Base-by-base conservation (phyloP, 1,284 basidiomycete genomes). In the Cryptococcus jaspeensis region DNA sequence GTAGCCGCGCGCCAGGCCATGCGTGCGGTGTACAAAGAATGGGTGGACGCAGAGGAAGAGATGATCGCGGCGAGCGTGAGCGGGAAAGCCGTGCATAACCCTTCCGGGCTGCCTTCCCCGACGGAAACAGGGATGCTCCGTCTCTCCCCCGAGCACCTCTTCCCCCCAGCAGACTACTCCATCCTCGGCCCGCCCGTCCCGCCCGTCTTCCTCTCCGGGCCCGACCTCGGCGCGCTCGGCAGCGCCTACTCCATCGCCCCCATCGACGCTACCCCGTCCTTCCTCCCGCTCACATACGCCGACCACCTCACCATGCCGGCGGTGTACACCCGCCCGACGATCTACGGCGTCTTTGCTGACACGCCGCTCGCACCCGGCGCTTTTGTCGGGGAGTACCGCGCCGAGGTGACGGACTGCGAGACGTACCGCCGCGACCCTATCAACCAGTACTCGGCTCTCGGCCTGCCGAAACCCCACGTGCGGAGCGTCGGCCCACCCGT, bases 401-500 rank as follows among this genome's bases (percentile, higher is more conserved):
- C 73, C 20, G 77, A 78, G 58, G 53, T 79, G 0, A 41, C 70
- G 16, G 69, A 73, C 43, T 64, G 69, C 22, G 69, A 68, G 40
- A 53, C 65, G 5, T 79, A 79, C 54, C 65, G 77, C 16, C 60
- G 60, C 18, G 78, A 83, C 63, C 79, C 81, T 6, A 77, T 81
- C 65, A 84, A 83, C 59, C 82, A 84, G 65, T 84, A 84, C 61
- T 63, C 72, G 0, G 69, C 71, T 0, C 70, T 84, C 12, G 83
- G 83, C 16, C 71, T 79, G 11, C 74, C 79, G n/a, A 84, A 84
- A 66, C 80, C 79, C 1, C 87, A 86, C 63, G 92, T 96, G 0
- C 88, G 90, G 59, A 81, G 90, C 7, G 74, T 97, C 0, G 89
- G 89, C 0, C 86, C 86, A 0, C 91, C 90, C 0, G 81, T 94